These are phyloP conservation scores for Cladosporium sp. DNA, from an alignment of 2,329 filamentous ascomycete genomes.

Conservation along the genomic window DNA sequence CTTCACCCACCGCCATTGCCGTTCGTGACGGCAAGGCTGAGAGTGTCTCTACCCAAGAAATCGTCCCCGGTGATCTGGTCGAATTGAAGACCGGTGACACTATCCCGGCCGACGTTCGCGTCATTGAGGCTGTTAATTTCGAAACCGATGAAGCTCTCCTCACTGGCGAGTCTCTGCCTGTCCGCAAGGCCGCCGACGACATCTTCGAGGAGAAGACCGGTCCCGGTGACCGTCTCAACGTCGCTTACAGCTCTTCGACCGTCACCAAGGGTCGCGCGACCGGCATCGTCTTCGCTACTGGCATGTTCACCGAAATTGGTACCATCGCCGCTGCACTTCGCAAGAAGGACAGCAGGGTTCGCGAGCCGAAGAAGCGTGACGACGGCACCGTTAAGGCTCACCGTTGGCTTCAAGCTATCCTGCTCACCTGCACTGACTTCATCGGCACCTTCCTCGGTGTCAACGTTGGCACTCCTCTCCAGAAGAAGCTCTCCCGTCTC, in stretches of 20 bases:
- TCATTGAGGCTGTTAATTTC: constrained; percentile 53
- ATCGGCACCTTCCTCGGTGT: constrained; percentile 60
- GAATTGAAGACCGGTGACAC: constrained; percentile 44
- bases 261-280: constrained; percentile 64
- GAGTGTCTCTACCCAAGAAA: constrained; percentile 36
- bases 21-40: constrained; percentile 40
- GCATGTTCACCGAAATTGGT: constrained; percentile 69
- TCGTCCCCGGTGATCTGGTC: constrained; percentile 44
- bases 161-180: constrained; percentile 66
- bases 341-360: constrained; percentile 45
- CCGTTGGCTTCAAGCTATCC: constrained; percentile 42
- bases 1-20: constrained; percentile 41
- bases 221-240: constrained; percentile 63
- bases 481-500: constrained; percentile 79
- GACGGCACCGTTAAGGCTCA: constrained; percentile 29
- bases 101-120: constrained; percentile 44
- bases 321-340: constrained; percentile 67
- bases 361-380: constrained; percentile 35
- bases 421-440: constrained; percentile 50
- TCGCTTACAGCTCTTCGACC: constrained; percentile 66
- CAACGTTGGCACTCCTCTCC: constrained; percentile 72
- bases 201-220: constrained; percentile 49
- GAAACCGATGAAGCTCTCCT: constrained; percentile 64
- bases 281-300: constrained; percentile 64
- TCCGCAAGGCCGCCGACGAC: constrained; percentile 57